phyloP scores from a whole-genome alignment of 2,329 filamentous ascomycete species.

The Fusarium torreyae region DNA sequence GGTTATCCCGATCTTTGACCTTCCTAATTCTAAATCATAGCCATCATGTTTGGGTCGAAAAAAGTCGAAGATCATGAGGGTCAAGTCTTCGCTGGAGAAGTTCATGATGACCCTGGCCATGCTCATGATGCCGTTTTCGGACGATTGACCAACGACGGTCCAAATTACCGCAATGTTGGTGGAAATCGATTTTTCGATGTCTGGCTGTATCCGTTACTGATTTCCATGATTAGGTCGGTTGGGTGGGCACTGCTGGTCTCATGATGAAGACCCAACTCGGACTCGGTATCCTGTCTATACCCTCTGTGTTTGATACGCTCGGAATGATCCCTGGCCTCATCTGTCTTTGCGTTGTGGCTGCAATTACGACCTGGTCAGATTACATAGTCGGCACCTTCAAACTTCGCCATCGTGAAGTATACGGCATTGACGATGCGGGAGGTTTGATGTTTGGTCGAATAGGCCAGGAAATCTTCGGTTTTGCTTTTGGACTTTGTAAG shows the following conservation, averaged over 20 bases:
- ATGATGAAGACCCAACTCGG: slow-evolving; percentile 65
- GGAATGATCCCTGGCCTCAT: slow-evolving; percentile 65
- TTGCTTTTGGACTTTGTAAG: slow-evolving; percentile 55
- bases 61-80: slow-evolving; percentile 20
- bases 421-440: slow-evolving; percentile 68
- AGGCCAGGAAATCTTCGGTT: slow-evolving; percentile 60
- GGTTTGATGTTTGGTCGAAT: slow-evolving; percentile 62
- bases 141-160: slow-evolving; percentile 46
- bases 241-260: slow-evolving; percentile 59
- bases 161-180: slow-evolving; percentile 51
- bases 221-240: slow-evolving; percentile 54
- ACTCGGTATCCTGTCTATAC: slow-evolving; percentile 64
- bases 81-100: neutral
- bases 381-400: slow-evolving; percentile 67
- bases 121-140: slow-evolving; percentile 47
- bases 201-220: rapidly evolving
- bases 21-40: neutral
- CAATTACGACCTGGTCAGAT: slow-evolving; percentile 65
- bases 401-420: slow-evolving; percentile 63
- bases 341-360: slow-evolving; percentile 58
- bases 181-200: rapidly evolving
- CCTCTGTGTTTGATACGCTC: slow-evolving; percentile 60
- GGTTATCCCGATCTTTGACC: neutral
- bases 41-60: neutral
- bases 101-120: slow-evolving; percentile 12